Base-by-base conservation (phyloP, 768 basidiomycete genomes). In the Russula brevipes region DNA sequence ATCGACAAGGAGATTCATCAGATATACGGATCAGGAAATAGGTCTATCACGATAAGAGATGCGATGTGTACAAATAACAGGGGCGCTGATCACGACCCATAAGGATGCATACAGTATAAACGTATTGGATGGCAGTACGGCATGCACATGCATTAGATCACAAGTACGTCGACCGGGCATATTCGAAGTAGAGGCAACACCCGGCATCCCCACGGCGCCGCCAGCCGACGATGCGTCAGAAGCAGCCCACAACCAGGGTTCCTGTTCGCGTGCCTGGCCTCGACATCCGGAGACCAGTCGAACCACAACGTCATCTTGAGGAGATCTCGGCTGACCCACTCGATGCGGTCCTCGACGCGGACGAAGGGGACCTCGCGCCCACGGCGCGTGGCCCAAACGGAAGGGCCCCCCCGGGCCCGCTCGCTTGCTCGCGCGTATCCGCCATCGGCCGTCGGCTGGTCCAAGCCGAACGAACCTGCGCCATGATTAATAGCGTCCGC, bases 261-360 rank as follows among this genome's bases (percentile, higher is more conserved):
- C 24, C 24, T 24, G 24, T 3, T 33, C 36, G 14, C 49, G 44
- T 12, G 39, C 58, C 38, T 39, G 4, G 33, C 39, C 3, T 54
- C 63, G 11, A 58, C 63, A 11, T 64, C 24, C 47, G 39, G 58
- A 31, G 63, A 64, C 54, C 53, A 64, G 19, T 64, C 44, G 14
- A 60, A 50, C 47, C 17, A 55, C 41, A 64, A 2, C 5, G 63
- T 64, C 49, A 64, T 54, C 30, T 60, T 44, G 35, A 60, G 12
- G 16, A 64, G 12, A n/a, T 39, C 33, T 3, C 16, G 35, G 1
- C 47, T 5, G 7, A 55, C 33, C 63, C 63, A 64, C 36, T 38
- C 35, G 3, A 64, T 24, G 14, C 8, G 10, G 19, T 64, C 63
- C 4, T 60, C 47, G 14, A 60, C 11, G n/a, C 63, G 63, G 42